phyloP scores from a whole-genome alignment of 768 basidiomycete genomes.

The Clathrus columnatus region DNA sequence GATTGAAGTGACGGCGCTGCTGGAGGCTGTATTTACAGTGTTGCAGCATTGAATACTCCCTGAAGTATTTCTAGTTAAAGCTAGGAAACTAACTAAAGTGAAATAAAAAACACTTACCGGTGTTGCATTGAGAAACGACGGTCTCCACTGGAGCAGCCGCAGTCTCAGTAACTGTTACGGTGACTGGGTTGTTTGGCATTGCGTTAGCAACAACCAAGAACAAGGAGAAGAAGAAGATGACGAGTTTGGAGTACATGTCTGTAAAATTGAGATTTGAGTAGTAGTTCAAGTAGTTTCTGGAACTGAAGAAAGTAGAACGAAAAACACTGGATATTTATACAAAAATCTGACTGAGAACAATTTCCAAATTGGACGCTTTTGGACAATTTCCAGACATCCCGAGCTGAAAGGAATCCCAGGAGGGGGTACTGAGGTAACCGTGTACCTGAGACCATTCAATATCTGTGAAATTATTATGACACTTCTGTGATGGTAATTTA shows the following conservation, averaged over 20 bases:
- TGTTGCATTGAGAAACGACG: neutral
- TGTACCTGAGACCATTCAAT: too few species aligned
- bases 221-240: neutral
- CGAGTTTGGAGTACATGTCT: neutral
- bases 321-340: neutral
- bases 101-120: neutral
- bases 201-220: neutral
- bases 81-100: too few species aligned
- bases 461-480: too few species aligned
- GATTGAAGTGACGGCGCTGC: neutral
- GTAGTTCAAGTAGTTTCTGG: neutral
- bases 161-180: neutral
- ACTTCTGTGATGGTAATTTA: too few species aligned
- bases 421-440: too few species aligned
- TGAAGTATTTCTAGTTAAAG: neutral
- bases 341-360: neutral
- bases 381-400: too few species aligned
- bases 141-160: neutral
- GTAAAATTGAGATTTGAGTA: neutral
- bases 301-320: neutral
- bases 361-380: neutral
- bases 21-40: neutral
- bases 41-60: neutral
- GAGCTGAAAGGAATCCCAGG: too few species aligned
- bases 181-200: neutral